Evolutionary conservation across 192 early-diverging fungal species (phyloP), one percentile per base, ranked within the genome.

Genomic region (Backusella morwellensis): DNA sequence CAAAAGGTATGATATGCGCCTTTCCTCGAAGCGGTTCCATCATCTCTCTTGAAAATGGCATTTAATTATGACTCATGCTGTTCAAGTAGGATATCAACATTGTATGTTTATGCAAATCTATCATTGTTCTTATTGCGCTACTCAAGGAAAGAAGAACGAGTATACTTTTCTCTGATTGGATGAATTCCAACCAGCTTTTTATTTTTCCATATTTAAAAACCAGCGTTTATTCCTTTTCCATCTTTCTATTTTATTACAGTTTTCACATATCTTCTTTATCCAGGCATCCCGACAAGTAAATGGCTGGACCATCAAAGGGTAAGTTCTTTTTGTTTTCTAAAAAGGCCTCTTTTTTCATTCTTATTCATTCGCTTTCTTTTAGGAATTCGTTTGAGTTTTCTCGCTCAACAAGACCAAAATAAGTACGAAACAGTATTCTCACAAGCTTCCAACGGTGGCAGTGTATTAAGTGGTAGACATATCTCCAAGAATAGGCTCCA

Each of bases 371-470:
- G 40, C 68, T 67, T 6, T 21, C 32, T 68, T 19, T 23, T 72
- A 80, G 82, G 78, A 14, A 75, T 85, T 70, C 77, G 85, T 6
- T 67, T 86, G 54, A 80, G 83, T 35, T 86, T 86, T 66, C 76
- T 86, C 26, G 76, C 80, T 29, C 77, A 71, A 17, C 41, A 72
- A 19, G 85, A 86, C 76, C 85, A 86, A 72, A 42, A 56, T 14
- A 81, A 75, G 63, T 86, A 84, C 44, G 85, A 86, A 70, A 36
- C 75, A 19, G 67, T 86, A 1, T 86, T 82, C 70, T 29, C 68
- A 8, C 72, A 77, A 66, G 74, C 71, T 21, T 40, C 71, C 17
- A 32, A 67, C 6, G 82, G 72, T 1, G 66, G 26, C 29, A 67
- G 14, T n/a, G 68, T 40, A 23, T 44, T 84, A 19, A 76, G 70